A percentile compares a stretch with the other conserved stretches of the same genome.
These are phyloP conservation scores for Ganoderma meredithae DNA, from an alignment of 1,284 basidiomycete genomes.

Conservation along the genomic window DNA sequence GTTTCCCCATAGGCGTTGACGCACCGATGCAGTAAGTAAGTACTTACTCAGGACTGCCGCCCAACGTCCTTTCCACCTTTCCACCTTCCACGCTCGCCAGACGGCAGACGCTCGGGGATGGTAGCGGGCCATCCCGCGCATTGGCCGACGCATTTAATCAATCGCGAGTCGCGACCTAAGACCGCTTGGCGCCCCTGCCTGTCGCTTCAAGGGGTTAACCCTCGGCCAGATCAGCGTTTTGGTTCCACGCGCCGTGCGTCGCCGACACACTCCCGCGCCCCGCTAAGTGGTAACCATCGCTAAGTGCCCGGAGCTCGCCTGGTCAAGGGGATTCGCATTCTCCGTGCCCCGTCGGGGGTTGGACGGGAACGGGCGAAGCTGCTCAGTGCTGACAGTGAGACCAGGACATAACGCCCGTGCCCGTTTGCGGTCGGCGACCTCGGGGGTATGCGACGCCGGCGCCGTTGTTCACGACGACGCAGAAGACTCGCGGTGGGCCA, in stretches of 20 bases:
- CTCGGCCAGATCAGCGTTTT: neutral
- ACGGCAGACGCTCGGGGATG: neutral
- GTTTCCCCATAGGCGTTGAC: no score
- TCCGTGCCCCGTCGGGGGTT: neutral
- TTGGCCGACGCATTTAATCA: conserved; percentile 1
- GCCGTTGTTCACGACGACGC: neutral
- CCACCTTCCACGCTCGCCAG: neutral
- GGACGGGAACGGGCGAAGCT: neutral
- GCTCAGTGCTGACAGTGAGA: no score
- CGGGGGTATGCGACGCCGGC: neutral
- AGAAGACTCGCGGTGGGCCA: neutral
- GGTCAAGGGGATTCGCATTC: neutral
- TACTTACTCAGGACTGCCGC: no score
- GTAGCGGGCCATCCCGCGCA: neutral
- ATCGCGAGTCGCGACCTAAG: neutral
- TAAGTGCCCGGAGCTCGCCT: neutral
- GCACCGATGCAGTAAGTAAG: no score
- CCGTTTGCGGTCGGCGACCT: neutral
- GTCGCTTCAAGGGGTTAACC: neutral
- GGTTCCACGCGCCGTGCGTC: neutral
- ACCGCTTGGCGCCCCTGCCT: neutral
- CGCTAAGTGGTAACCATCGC: neutral
- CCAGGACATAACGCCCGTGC: neutral
- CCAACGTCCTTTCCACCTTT: neutral
- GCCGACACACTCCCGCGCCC: neutral